phyloP scores from a whole-genome alignment of 2,329 filamentous ascomycete species.

The Hypomyces rosellus region DNA sequence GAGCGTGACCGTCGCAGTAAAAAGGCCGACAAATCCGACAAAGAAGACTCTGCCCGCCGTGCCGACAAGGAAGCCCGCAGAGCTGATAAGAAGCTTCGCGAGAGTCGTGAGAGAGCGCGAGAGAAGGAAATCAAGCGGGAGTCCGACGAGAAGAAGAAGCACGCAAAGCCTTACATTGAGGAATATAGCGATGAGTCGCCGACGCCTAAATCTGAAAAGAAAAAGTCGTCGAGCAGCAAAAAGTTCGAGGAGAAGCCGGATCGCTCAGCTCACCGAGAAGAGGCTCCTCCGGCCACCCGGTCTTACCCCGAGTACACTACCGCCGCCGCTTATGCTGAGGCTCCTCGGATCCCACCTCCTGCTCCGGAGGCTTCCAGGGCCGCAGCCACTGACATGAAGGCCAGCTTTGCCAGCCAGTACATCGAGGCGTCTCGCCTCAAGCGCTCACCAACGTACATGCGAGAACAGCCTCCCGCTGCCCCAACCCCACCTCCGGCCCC shows the following conservation, averaged over 20 bases:
- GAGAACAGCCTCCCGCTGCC: constrained; percentile 25
- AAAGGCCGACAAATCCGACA: constrained; percentile 11
- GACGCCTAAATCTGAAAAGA: constrained; percentile 27
- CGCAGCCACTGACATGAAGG: constrained; percentile 12
- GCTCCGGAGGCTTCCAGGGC: constrained; percentile 18
- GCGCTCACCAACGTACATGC: constrained; percentile 18
- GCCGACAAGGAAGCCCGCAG: constrained; percentile 27
- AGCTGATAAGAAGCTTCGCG: constrained; percentile 27
- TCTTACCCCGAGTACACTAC: constrained; percentile 5
- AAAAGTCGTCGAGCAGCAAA: constrained; percentile 31
- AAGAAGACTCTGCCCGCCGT: constrained; percentile 22
- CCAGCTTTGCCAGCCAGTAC: constrained; percentile 22
- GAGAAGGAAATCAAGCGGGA: constrained; percentile 34
- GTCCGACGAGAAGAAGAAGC: constrained; percentile 31
- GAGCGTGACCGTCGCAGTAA: constrained; percentile 29
- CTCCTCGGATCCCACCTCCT: constrained; percentile 10
- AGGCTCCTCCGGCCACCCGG: constrained; percentile 14
- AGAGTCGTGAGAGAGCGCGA: constrained; percentile 31
- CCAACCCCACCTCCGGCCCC: constrained; percentile 30
- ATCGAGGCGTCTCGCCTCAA: constrained; percentile 26
- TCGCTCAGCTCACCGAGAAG: constrained; percentile 29
- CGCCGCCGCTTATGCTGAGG: constrained; percentile 8
- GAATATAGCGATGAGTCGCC: constrained; percentile 25
- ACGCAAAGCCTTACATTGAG: constrained; percentile 31
- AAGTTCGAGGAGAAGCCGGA: constrained; percentile 34